Percentiles rank a stretch among this genome's conserved stretches.
These are phyloP conservation scores for Nevesoporus exiguus DNA, from an alignment of 768 basidiomycete genomes.

Conservation along the genomic window DNA sequence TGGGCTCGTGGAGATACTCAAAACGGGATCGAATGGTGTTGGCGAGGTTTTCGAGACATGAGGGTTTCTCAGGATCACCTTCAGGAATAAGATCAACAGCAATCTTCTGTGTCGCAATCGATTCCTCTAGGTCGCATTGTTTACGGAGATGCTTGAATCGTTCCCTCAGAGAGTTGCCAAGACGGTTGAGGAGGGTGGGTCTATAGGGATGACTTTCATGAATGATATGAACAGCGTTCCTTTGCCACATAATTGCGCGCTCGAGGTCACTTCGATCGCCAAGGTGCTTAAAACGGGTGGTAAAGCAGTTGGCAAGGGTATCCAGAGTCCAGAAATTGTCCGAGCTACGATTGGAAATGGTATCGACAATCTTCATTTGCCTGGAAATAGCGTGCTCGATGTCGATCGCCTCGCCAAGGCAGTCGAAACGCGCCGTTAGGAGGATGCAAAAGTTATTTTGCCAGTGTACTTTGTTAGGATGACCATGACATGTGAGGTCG, in stretches of 20 bases:
- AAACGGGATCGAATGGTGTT: background rate
- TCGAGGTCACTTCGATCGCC: background rate
- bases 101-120: background rate
- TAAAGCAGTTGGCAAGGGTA: background rate
- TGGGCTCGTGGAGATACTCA: background rate
- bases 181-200: background rate
- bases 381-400: background rate
- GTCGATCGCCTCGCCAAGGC: background rate
- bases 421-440: background rate
- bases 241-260: background rate
- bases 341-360: background rate
- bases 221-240: background rate
- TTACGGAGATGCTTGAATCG: background rate
- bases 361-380: background rate
- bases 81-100: background rate
- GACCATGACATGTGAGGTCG: background rate
- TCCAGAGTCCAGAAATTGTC: background rate
- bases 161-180: background rate
- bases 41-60: background rate
- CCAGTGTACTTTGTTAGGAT: background rate
- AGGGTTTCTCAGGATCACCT: background rate
- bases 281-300: background rate
- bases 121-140: background rate
- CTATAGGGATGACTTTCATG: background rate
- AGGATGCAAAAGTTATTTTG: no score